Evolutionary conservation across 2,329 filamentous ascomycete genomes (phyloP), one percentile per base, ranked within the genome.

Genomic region (Sclerotinia trifoliorum): DNA sequence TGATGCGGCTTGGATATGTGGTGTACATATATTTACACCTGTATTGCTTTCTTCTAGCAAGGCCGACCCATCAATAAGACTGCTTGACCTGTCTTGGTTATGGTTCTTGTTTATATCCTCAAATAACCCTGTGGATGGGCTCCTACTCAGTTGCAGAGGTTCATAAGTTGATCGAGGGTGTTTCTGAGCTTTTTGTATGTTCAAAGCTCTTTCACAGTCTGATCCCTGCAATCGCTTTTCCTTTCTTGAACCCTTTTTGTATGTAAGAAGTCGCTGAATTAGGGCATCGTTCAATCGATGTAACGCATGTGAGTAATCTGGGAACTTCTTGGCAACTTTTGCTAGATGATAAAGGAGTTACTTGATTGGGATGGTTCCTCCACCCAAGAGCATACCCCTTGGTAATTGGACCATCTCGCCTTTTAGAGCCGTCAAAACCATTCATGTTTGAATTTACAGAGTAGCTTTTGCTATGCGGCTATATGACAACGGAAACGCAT

Each of bases 301-400:
- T 39, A 57, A 1, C 13, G 54, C 32, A 57, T 39, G 11, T 1
- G 21, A 35, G 21, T 39, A 57, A 24, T 57, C n/a, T n/a, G 54
- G 54, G 24, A 24, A 57, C 32, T 57, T 57, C 32, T 42, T 57
- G 15, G 54, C 54, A n/a, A 57, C 54, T 39, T n/a, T 57, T 39
- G 32, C 54, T n/a, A 57, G n/a, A n/a, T 57, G 54, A 39, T n/a
- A 57, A 57, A 57, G 54, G n/a, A 57, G 35, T 57, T 57, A 10
- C 54, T 57, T 15, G 54, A 8, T 17, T 39, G 54, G 7, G 29
- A 39, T 42, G 54, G 15, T 24, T 39, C 54, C 21, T 57, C 32
- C 13, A 57, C 54, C 54, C 54, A 57, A 39, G 32, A 57, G 54
- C 54, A 57, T 24, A 39, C 32, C 15, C 32, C 54, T 24, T n/a